These are phyloP conservation scores for Sonneratia alba DNA, from an alignment of 345 rosid species.

Conservation along the genomic window DNA sequence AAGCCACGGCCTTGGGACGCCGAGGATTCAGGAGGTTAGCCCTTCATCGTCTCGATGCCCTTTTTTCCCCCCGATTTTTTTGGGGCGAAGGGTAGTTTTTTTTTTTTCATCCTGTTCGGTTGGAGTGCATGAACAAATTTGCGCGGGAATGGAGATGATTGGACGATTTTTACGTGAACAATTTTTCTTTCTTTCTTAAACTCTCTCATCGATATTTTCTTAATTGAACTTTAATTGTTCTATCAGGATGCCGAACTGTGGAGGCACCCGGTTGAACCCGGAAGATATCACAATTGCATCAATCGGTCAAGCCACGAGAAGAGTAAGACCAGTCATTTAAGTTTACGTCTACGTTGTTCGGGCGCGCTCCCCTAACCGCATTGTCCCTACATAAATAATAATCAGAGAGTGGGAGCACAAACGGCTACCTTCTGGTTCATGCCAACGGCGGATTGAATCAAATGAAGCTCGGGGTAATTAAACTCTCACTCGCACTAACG, in stretches of 20 bases:
- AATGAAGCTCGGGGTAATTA: constrained; percentile 67
- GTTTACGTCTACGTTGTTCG: not conserved
- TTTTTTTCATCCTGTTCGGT: too few species aligned
- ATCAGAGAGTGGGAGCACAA: constrained; percentile 11
- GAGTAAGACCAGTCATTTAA: constrained; percentile 18
- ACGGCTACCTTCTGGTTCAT: constrained; percentile 57
- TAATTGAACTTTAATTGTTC: not conserved
- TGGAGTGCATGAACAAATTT: not conserved
- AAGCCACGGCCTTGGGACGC: not conserved
- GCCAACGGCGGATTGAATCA: constrained; percentile 88
- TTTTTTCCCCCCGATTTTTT: not conserved
- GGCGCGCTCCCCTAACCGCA: not conserved
- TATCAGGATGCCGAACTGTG: constrained; percentile 41
- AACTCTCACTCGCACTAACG: too few species aligned
- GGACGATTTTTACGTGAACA: not conserved
- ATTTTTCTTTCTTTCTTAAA: not conserved
- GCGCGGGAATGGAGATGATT: not conserved
- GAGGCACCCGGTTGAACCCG: constrained; percentile 30
- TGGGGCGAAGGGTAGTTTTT: not conserved
- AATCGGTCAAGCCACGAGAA: constrained; percentile 27
- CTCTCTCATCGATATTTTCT: not conserved
- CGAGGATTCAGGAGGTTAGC: not conserved
- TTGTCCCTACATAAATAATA: not conserved
- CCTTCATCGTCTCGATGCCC: not conserved
- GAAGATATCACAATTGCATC: constrained; percentile 36